Percentiles rank a stretch among this genome's conserved stretches.
These are phyloP conservation scores for Plantago coronopus DNA, from an alignment of 305 asterid genomes.

Conservation along the genomic window DNA sequence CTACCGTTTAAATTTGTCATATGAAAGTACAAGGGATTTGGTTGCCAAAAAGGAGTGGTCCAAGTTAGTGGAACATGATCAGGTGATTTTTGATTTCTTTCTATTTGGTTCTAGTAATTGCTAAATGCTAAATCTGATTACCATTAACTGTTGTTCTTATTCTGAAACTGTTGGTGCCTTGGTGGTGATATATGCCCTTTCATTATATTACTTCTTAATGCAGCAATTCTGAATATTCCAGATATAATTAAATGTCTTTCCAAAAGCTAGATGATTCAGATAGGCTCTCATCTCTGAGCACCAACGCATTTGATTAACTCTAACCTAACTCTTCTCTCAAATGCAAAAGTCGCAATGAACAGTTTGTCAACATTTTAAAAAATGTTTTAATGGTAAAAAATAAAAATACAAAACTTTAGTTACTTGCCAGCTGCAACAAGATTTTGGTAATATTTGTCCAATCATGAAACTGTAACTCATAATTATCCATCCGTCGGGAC, in stretches of 20 bases:
- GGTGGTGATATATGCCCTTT: neutral
- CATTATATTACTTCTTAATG: neutral
- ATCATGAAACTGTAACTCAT: neutral
- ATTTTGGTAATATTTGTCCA: neutral
- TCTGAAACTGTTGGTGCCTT: neutral
- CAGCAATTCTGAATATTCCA: neutral
- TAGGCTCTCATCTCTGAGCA: neutral
- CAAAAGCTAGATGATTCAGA: neutral
- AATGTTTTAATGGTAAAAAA: no score
- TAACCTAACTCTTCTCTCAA: neutral
- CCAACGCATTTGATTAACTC: neutral
- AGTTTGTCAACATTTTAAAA: no score
- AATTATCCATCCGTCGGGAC: no score
- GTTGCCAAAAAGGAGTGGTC: conserved; percentile 66
- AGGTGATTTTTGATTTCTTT: conserved; percentile 40
- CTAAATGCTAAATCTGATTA: conserved; percentile 3
- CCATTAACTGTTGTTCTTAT: neutral
- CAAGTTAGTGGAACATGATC: conserved; percentile 58
- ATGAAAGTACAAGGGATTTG: conserved; percentile 60
- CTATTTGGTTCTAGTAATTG: neutral
- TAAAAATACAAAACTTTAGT: neutral
- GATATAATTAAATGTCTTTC: neutral
- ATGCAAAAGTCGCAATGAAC: no score
- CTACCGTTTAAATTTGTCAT: conserved; percentile 75
- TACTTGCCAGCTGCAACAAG: neutral